Evolutionary conservation across 805 yeast genomes (phyloP), one percentile per base, ranked within the genome.

Genomic region (Zygosaccharomyces gambellarensis): DNA sequence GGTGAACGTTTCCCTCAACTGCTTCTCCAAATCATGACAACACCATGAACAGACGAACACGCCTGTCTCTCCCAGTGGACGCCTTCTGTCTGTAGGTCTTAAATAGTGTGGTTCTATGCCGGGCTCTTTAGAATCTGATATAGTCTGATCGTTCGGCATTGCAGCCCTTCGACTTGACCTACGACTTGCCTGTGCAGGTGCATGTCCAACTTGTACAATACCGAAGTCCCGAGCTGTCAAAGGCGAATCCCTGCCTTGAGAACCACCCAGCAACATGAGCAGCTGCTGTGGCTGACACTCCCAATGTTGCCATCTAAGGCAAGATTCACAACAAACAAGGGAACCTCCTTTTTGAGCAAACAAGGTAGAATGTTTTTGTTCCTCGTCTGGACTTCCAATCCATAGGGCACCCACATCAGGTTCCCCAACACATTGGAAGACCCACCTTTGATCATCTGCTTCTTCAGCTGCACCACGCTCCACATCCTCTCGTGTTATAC

Each of bases 271-370:
- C 36, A 43, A 9, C 34, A 45, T 21, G 8, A 12, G 23, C 14
- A 39, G n/a, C 28, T 14, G 36, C 28, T 42, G 43, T 36, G 51
- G 28, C 48, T 45, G 47, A 39, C 57, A 62, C 30, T 63, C 63
- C 67, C 66, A 63, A 50, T 62, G 67, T 44, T 63, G 64, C 71
- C 71, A 68, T 45, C 55, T 57, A 23, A 57, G 53, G 49, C 71
- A 66, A 23, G 45, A 27, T 30, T 65, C 69, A 56, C 71, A 68
- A 50, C 68, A 63, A 5, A 68, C 47, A 14, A 68, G 52, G 7
- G 62, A 59, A 23, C 49, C 49, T 19, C 49, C 49, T 17, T 57
- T 51, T 38, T 40, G 34, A 3, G 36, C 12, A 4, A 57, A 50
- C n/a, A 52, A 28, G 4, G 52, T 47, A 7, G 48, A 25, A 31